Percentiles rank a stretch among this genome's conserved stretches.
These are phyloP conservation scores for Erodium trifolium DNA, from an alignment of 441 rosid species.

Conservation along the genomic window DNA sequence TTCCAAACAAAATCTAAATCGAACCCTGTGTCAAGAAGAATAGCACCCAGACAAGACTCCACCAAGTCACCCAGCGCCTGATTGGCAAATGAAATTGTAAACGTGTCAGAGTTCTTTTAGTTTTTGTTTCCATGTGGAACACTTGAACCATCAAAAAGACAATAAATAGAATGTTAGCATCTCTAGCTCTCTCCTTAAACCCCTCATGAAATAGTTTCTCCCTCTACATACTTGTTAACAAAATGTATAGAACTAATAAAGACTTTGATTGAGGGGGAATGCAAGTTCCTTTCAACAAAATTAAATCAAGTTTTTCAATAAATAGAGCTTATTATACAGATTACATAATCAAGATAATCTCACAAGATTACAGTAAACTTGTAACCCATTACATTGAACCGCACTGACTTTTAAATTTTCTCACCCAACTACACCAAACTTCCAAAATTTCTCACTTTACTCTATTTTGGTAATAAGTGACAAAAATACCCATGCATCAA, in stretches of 20 bases:
- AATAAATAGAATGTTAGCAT: not conserved
- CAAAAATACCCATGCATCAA: too few relatives aligned
- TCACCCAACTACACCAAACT: too few relatives aligned
- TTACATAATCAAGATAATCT: too few relatives aligned
- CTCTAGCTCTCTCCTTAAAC: not conserved
- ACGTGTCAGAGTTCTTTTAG: slow-evolving; percentile 14
- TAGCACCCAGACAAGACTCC: slow-evolving; percentile 80
- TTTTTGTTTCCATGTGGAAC: not conserved
- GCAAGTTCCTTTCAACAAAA: not conserved
- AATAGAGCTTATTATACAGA: too few relatives aligned
- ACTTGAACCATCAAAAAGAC: not conserved
- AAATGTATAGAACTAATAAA: not conserved
- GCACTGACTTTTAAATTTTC: too few relatives aligned
- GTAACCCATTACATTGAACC: too few relatives aligned
- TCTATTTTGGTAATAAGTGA: too few relatives aligned
- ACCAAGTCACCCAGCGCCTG: slow-evolving; percentile 95
- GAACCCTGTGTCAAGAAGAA: slow-evolving; percentile 76
- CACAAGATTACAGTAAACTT: too few relatives aligned
- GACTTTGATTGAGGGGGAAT: not conserved
- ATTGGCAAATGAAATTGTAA: slow-evolving; percentile 15
- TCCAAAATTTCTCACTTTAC: too few relatives aligned
- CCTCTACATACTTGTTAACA: not conserved
- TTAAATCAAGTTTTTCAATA: too few relatives aligned
- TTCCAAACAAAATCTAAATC: slow-evolving; percentile 64
- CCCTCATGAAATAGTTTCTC: not conserved